phyloP scores from a whole-genome alignment of 1,284 basidiomycete species.

The Trichosporon inkin region DNA sequence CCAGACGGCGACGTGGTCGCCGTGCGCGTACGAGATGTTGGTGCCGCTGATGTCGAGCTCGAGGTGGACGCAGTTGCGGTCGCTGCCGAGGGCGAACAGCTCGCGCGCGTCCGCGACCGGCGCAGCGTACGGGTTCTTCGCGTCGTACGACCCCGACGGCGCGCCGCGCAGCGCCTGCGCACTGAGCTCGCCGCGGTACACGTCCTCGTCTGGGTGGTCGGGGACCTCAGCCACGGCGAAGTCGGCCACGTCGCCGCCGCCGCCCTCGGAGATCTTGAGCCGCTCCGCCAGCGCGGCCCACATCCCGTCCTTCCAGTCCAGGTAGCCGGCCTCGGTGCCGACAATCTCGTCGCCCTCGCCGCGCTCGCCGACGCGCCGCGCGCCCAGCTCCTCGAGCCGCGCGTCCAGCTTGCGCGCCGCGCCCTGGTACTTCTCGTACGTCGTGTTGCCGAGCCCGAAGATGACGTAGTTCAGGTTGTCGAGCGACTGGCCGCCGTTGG shows the following conservation, averaged over 20 bases:
- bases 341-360: constrained; percentile 98
- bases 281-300: constrained; percentile 78
- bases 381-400: constrained; percentile 73
- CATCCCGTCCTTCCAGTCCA: constrained; percentile 99
- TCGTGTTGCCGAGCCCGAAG: constrained; percentile 90
- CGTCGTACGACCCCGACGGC: constrained; percentile 59
- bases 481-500: constrained; percentile 61
- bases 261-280: constrained; percentile 88
- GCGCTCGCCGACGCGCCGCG: constrained; percentile 74
- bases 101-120: constrained; percentile 74
- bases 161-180: constrained; percentile 65
- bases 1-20: constrained; percentile 97
- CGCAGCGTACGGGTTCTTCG: constrained; percentile 92
- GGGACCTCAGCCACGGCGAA: constrained; percentile 81
- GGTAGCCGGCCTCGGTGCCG: constrained; percentile 98
- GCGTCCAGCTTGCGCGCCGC: constrained; percentile 77
- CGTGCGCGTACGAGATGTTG: constrained; percentile 83
- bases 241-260: constrained; percentile 87
- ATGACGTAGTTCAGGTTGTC: constrained; percentile 89
- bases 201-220: constrained; percentile 70
- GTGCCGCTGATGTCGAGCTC: constrained; percentile 92
- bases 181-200: constrained; percentile 86
- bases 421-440: constrained; percentile 92
- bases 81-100: constrained; percentile 64
- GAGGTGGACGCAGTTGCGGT: constrained; percentile 90